Base-by-base conservation (phyloP, 2,329 filamentous ascomycete genomes). In the Fusarium chuoi region DNA sequence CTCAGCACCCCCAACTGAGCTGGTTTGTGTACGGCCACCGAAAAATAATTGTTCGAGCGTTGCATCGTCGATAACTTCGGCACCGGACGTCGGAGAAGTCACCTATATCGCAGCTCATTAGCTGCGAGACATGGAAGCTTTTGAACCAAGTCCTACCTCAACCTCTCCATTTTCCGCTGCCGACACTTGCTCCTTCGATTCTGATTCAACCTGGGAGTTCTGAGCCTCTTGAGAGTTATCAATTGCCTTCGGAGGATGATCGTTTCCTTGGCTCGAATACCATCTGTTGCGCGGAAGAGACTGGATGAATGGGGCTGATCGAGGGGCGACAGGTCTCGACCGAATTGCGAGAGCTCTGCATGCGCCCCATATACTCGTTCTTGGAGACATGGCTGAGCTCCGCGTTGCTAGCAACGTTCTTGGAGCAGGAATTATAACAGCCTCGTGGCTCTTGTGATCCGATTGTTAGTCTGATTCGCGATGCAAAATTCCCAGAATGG, bases 21-120 rank as follows among this genome's bases (percentile, higher is more conserved):
- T 82, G 33, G 77, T 78, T 14, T 75, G 74, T 22, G 74, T 73
- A 38, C 81, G 79, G 11, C 82, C 81, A 48, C 83, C 82, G 55
- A 80, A 83, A 38, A 83, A 75, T 26, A 84, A 75, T 58, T 83
- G 75, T 59, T 83, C 82, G 33, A 84, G 78, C 17, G 78, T 77
- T 46, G 80, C 80, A 75, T 84, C 82, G 65, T 83, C 81, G 14
- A 84, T 65, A 18, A 75, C 69, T 18, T 70, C 67, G 41, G 76
- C 75, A 30, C 64, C 57, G 42, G 42, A 17, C n/a, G 64, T 39
- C 15, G 60, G 22, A 52, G 65, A 42, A 30, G 65, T 65, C 46
- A 61, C 59, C 77, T 79, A 66, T 26, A 65, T 61, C 33, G 57
- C 55, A 64, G 49, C 45, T 30, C 48, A 58, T 77, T 67, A 79